Percentiles rank a stretch among this genome's conserved stretches.
Evolutionary conservation across 2,329 filamentous ascomycete genomes (phyloP).

Genomic region (Biscogniauxia marginata): DNA sequence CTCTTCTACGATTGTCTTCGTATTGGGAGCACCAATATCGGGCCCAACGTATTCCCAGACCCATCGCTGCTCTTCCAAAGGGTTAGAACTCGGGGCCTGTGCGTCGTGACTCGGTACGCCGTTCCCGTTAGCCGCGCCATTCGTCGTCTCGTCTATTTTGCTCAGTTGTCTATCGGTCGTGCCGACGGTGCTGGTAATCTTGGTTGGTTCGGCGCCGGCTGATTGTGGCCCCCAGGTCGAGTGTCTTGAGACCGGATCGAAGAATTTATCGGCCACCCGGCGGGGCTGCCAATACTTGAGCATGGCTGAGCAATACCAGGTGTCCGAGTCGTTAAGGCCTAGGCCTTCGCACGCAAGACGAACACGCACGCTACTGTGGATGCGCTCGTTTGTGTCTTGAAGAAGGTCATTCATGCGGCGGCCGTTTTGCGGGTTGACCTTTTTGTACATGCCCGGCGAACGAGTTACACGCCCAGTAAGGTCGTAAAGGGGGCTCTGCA

Average conservation of each 20-base stretch:
- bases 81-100: conserved; percentile 5
- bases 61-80: conserved; percentile 41
- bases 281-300: conserved; percentile 43
- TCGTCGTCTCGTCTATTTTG: neutral
- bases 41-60: conserved; percentile 53
- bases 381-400: conserved; percentile 52
- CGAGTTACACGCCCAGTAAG: conserved; percentile 43
- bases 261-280: conserved; percentile 31
- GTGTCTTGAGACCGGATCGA: conserved; percentile 35
- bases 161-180: neutral
- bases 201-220: conserved; percentile 22
- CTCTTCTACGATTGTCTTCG: conserved; percentile 50
- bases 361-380: conserved; percentile 55
- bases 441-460: conserved; percentile 49
- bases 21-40: conserved; percentile 39
- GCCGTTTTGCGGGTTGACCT: conserved; percentile 41
- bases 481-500: conserved; percentile 41
- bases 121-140: neutral
- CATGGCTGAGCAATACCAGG: conserved; percentile 49
- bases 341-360: conserved; percentile 50
- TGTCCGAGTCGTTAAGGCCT: conserved; percentile 45
- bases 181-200: neutral
- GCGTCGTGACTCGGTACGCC: neutral
- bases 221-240: conserved; percentile 18
- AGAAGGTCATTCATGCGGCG: conserved; percentile 39